Conservation (phyloP, 2,329 filamentous ascomycete species). For the Colletotrichum ledebouriae region DNA sequence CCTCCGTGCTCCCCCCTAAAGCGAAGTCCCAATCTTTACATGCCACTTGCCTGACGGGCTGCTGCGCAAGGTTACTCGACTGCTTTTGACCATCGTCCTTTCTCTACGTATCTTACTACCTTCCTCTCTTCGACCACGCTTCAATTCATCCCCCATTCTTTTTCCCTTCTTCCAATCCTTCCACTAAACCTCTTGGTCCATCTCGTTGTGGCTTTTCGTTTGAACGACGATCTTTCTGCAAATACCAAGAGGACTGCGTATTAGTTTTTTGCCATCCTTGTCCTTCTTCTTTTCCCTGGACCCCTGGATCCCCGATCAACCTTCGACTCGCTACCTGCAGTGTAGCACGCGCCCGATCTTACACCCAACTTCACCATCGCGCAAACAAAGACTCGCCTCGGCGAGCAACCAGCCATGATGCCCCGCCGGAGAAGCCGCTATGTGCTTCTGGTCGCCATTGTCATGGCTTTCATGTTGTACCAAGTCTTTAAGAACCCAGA, state of each 20-base stretch:
- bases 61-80: background rate
- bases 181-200: background rate
- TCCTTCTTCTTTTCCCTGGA: conserved; percentile 22
- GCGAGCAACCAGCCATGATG: conserved; percentile 56
- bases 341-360: conserved; percentile 33
- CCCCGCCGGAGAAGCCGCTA: conserved; percentile 73
- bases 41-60: conserved; percentile 28
- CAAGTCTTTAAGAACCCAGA: conserved; percentile 59
- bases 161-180: conserved; percentile 31
- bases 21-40: conserved; percentile 12
- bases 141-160: conserved; percentile 9
- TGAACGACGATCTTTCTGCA: conserved; percentile 1
- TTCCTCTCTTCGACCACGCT: background rate
- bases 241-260: conserved; percentile 27
- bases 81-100: background rate
- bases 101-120: conserved; percentile 29
- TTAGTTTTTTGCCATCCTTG: conserved; percentile 24
- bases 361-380: background rate
- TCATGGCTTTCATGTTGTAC: conserved; percentile 68
- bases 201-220: background rate
- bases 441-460: conserved; percentile 67
- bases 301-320: conserved; percentile 22
- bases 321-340: conserved; percentile 24
- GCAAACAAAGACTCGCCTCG: conserved; percentile 23
- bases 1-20: conserved; percentile 28